phyloP scores from a whole-genome alignment of 2,329 filamentous ascomycete species.

The Aureobasidium sp. region DNA sequence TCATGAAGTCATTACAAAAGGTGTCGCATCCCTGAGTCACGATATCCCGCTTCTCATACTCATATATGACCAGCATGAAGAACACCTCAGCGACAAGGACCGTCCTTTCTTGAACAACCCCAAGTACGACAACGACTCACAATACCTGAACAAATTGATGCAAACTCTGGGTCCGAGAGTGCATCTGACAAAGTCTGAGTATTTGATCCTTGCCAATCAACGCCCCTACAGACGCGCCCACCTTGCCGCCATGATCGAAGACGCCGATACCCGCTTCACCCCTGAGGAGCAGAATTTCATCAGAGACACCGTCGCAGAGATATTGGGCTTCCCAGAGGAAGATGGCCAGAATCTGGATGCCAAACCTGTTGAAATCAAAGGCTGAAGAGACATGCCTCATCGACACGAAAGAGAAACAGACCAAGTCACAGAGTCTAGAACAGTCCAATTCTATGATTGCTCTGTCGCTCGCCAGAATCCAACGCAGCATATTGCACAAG shows the following conservation, averaged over 20 bases:
- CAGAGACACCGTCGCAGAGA: conserved; percentile 24
- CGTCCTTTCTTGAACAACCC: conserved; percentile 21
- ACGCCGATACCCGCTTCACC: conserved; percentile 28
- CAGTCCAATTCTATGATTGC: background rate
- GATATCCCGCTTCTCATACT: background rate
- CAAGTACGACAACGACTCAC: conserved; percentile 17
- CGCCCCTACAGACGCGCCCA: conserved; percentile 28
- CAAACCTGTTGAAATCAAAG: background rate
- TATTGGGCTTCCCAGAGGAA: conserved; percentile 14
- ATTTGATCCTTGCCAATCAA: conserved; percentile 29
- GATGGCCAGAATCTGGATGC: background rate
- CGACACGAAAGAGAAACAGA: background rate
- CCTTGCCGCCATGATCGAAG: conserved; percentile 32
- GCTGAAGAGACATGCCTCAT: background rate
- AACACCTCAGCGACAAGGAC: conserved; percentile 19
- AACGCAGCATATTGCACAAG: background rate
- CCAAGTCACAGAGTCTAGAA: background rate
- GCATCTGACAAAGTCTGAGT: conserved; percentile 29
- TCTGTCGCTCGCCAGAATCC: background rate
- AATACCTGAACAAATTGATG: conserved; percentile 23
- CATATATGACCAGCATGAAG: conserved; percentile 14
- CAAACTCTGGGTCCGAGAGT: conserved; percentile 25
- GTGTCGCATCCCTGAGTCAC: background rate
- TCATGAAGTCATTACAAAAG: conserved; percentile 19
- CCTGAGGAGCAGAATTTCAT: conserved; percentile 28